Base-by-base conservation (phyloP, 371 early-diverging fungal genomes). In the Mortierella sp. region DNA sequence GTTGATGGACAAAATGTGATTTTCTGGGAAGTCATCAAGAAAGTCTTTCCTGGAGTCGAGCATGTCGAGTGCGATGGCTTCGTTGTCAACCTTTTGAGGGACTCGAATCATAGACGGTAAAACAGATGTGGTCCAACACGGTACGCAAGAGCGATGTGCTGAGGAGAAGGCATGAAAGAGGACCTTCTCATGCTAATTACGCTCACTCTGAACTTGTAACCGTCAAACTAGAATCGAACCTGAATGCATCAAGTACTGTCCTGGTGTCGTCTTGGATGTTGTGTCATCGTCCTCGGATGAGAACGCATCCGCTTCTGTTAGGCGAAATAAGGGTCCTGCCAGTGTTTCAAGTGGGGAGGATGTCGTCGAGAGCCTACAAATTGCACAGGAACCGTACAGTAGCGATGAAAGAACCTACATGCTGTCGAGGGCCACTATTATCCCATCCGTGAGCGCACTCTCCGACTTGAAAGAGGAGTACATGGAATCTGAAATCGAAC, bases 211-310 rank as follows among this genome's bases (percentile, higher is more conserved):
- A n/a, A n/a, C n/a, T n/a, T n/a, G n/a, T n/a, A n/a, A n/a, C n/a
- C n/a, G n/a, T n/a, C n/a, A n/a, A n/a, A n/a, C 6, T 58, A 58
- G 58, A 58, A 57, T 27, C 19, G 30, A 43, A 30, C 49, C 47
- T 34, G 34, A n/a, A 38, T 23, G 19, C 38, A 58, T 58, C 38
- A 38, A 34, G 49, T 12, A 38, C 23, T 58, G 1, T 38, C 48
- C 48, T 0, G 47, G 58, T 58, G 58, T 34, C 31, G 49, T 58
- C 19, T 51, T 60, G 27, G 60, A 60, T 51, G 38, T 60, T 41
- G 41, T 60, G 23, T 48, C 23, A 24, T 48, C 48, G 24, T 23
- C 3, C 26, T 26, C 3, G 8, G 6, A 24, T 8, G 7, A 18
- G 23, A 3, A 24, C 7, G 13, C 46, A 6, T 45, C n/a, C n/a